Evolutionary conservation across 148 eudicot species (phyloP).

Genomic region (Euryodendron excelsum): DNA sequence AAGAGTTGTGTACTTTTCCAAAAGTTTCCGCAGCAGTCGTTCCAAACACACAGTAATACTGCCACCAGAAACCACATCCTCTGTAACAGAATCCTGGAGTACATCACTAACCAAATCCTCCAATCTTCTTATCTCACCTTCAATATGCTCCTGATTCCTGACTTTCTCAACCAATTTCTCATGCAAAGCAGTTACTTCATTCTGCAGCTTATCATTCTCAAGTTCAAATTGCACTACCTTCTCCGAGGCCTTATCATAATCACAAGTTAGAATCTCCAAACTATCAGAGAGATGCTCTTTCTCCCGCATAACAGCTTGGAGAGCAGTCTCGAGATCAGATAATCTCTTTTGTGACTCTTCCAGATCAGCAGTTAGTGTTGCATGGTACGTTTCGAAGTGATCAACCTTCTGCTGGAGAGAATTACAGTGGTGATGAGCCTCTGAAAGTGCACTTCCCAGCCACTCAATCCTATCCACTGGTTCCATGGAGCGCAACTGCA

Average conservation of each 20-base stretch:
- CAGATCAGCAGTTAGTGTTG: constrained; percentile 52
- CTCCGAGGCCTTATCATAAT: constrained; percentile 47
- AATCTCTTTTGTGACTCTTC: constrained; percentile 58
- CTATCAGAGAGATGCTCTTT: constrained; percentile 53
- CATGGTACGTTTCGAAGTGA: constrained; percentile 51
- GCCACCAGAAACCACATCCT: constrained; percentile 36
- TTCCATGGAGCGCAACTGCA: constrained; percentile 79
- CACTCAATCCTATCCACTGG: constrained; percentile 95
- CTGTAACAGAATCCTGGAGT: constrained; percentile 48
- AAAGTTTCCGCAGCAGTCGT: constrained; percentile 47
- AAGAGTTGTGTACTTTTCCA: constrained; percentile 33
- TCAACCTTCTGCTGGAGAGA: constrained; percentile 87
- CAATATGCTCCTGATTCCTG: constrained; percentile 44
- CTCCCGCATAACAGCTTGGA: constrained; percentile 48
- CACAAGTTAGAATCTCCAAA: constrained; percentile 49
- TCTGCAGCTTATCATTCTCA: constrained; percentile 46
- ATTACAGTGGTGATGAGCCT: constrained; percentile 63
- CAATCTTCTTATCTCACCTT: constrained; percentile 58
- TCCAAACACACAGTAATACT: constrained; percentile 52
- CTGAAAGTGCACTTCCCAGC: constrained; percentile 79
- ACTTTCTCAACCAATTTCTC: constrained; percentile 42
- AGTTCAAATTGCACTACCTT: constrained; percentile 33
- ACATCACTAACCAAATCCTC: constrained; percentile 48
- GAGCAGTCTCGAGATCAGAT: constrained; percentile 53
- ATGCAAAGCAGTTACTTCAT: constrained; percentile 45